Conservation (phyloP, 129 eudicot species). For the Artemisia tridentata region DNA sequence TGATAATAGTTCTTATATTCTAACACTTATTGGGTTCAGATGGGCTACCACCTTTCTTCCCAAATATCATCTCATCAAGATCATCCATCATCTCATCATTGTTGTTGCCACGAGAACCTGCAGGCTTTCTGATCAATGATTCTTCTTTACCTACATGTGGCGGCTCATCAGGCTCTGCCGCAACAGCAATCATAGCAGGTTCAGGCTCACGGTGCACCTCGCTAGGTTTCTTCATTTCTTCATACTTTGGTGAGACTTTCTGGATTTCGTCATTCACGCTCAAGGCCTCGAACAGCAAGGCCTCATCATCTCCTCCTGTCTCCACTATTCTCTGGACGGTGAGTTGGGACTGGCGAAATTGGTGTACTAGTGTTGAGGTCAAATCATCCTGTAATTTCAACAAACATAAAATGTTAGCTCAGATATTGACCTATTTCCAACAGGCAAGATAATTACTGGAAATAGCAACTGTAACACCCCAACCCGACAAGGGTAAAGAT, state of each 20-base stretch:
- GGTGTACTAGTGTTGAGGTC: conserved; percentile 68
- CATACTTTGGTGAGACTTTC: conserved; percentile 74
- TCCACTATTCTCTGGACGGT: too few species aligned
- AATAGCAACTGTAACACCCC: too few species aligned
- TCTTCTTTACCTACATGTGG: conserved; percentile 65
- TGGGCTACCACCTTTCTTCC: too few species aligned
- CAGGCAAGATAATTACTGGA: too few species aligned
- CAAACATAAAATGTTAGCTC: neutral
- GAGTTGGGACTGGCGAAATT: conserved; percentile 75
- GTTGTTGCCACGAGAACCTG: conserved; percentile 47
- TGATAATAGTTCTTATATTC: too few species aligned
- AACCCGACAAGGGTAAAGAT: too few species aligned
- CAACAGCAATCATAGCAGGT: conserved; percentile 88
- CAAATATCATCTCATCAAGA: too few species aligned
- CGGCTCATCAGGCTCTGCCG: conserved; percentile 84
- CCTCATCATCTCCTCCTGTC: too few species aligned
- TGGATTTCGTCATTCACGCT: too few species aligned
- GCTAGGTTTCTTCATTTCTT: conserved; percentile 66
- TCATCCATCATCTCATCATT: conserved; percentile 83
- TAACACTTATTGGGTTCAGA: too few species aligned
- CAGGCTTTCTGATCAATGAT: conserved; percentile 62
- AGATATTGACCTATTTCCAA: too few species aligned
- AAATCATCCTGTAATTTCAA: conserved; percentile 65
- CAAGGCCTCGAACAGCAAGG: too few species aligned
- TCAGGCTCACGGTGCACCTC: conserved; percentile 53